phyloP scores from a whole-genome alignment of 306 rosid genomes.

The Vigna reflexopilosa region DNA sequence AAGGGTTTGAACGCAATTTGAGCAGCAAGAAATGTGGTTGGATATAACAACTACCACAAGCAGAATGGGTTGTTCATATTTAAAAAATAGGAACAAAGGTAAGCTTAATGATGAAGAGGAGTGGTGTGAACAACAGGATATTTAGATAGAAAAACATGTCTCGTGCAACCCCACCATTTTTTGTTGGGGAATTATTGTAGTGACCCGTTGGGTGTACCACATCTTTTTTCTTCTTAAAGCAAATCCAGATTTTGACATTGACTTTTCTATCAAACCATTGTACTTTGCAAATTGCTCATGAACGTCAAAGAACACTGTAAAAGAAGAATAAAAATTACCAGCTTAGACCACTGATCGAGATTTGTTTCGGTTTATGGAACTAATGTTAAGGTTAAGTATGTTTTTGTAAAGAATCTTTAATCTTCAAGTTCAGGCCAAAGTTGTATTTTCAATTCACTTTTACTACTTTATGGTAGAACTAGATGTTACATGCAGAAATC shows the following conservation, averaged over 20 bases:
- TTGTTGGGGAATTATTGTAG: constrained; percentile 44
- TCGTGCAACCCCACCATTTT: constrained; percentile 51
- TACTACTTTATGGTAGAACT: rapidly evolving
- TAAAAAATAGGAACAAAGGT: constrained; percentile 41
- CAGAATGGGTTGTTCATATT: constrained; percentile 48
- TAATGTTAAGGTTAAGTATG: rapidly evolving
- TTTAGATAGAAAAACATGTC: background rate
- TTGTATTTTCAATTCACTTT: rapidly evolving
- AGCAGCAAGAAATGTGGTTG: constrained; percentile 32
- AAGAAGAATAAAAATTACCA: too few relatives aligned
- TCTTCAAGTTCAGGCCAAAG: too few relatives aligned
- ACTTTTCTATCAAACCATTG: constrained; percentile 1
- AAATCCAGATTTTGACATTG: constrained; percentile 26
- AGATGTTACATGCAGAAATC: too few relatives aligned
- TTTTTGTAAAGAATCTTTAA: too few relatives aligned
- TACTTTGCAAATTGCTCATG: background rate
- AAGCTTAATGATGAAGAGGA: constrained; percentile 49
- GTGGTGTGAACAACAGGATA: constrained; percentile 33
- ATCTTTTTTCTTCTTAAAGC: constrained; percentile 36
- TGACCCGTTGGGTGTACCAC: constrained; percentile 36
- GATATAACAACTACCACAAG: constrained; percentile 38
- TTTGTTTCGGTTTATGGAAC: too few relatives aligned
- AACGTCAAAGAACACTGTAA: background rate
- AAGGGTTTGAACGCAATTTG: constrained; percentile 41
- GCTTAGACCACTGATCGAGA: too few relatives aligned